Evolutionary conservation across 1,139 yeast genomes (phyloP).

Genomic region (Pichia sp.): DNA sequence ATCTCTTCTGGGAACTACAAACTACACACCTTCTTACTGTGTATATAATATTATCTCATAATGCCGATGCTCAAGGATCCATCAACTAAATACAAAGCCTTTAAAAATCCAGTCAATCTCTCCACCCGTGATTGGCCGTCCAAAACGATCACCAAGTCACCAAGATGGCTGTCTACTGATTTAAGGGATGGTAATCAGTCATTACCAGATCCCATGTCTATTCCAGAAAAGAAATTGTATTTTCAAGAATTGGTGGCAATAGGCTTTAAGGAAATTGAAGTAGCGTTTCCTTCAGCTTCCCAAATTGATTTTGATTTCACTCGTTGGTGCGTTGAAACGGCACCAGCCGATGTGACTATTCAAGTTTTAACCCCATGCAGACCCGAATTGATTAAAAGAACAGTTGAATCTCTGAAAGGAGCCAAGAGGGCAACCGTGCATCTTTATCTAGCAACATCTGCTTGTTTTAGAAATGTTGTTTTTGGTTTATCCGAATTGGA

Average conservation of each 20-base stretch:
- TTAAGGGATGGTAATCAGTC: conserved; percentile 97
- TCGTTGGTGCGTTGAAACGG: conserved; percentile 81
- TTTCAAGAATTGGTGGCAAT: conserved; percentile 78
- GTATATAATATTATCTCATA: background rate
- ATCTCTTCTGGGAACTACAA: background rate
- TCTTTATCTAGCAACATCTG: conserved; percentile 88
- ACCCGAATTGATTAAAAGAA: conserved; percentile 81
- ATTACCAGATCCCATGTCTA: conserved; percentile 94
- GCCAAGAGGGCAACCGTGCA: conserved; percentile 89
- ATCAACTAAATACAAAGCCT: conserved; percentile 63
- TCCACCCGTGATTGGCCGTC: conserved; percentile 87
- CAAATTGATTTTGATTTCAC: conserved; percentile 96
- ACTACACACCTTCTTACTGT: background rate
- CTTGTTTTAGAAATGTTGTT: conserved; percentile 83
- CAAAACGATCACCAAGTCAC: conserved; percentile 65
- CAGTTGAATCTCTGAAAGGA: conserved; percentile 82
- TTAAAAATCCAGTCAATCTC: conserved; percentile 50
- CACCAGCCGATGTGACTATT: conserved; percentile 86
- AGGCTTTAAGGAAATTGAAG: conserved; percentile 96
- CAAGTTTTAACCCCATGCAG: conserved; percentile 92
- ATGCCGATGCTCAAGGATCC: conserved; percentile 61
- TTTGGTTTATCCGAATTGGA: conserved; percentile 81
- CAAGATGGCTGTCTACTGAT: conserved; percentile 96
- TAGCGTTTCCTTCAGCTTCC: conserved; percentile 92
- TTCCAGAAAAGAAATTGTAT: conserved; percentile 83